Conservation (phyloP, 2,329 filamentous ascomycete genomes). For the Aciculosporium take region DNA sequence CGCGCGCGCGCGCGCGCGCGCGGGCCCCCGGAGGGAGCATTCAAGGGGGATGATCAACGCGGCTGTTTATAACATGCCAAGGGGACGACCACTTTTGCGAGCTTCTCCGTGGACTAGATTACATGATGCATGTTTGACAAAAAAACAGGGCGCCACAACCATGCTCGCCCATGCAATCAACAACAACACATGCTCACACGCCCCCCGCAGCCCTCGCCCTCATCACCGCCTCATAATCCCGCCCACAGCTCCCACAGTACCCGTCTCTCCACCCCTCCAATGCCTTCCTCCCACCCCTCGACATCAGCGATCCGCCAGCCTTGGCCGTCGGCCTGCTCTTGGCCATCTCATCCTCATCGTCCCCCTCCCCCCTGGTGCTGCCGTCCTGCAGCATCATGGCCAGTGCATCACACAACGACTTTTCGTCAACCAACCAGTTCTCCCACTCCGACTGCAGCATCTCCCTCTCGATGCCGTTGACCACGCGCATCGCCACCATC, state of each 20-base stretch:
- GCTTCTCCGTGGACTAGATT: no score
- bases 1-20: no score
- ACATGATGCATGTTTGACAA: no score
- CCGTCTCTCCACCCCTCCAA: slow-evolving; percentile 35
- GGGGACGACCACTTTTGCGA: no score
- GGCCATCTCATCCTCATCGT: slow-evolving; percentile 8
- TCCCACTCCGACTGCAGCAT: slow-evolving; percentile 83
- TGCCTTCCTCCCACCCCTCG: slow-evolving; percentile 19
- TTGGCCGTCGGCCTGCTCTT: slow-evolving; percentile 16
- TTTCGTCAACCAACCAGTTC: slow-evolving; percentile 77
- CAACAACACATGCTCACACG: slow-evolving; percentile 4
- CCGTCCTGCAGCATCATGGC: slow-evolving; percentile 27
- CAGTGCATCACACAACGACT: slow-evolving; percentile 54
- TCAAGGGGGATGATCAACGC: no score
- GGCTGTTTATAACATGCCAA: no score
- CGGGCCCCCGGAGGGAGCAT: no score
- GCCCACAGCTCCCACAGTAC: slow-evolving; percentile 42
- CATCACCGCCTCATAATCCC: slow-evolving; percentile 25
- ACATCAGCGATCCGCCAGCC: slow-evolving; percentile 17
- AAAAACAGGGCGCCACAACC: no score
- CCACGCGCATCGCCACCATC: slow-evolving; percentile 74
- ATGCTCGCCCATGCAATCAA: not conserved
- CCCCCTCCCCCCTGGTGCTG: no score
- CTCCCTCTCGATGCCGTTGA: slow-evolving; percentile 80
- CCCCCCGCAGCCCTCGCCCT: slow-evolving; percentile 16